A percentile compares a stretch with the other conserved stretches of the same genome.
These are phyloP conservation scores for Pseudopyricularia javanii DNA, from an alignment of 2,329 filamentous ascomycete genomes.

Conservation along the genomic window DNA sequence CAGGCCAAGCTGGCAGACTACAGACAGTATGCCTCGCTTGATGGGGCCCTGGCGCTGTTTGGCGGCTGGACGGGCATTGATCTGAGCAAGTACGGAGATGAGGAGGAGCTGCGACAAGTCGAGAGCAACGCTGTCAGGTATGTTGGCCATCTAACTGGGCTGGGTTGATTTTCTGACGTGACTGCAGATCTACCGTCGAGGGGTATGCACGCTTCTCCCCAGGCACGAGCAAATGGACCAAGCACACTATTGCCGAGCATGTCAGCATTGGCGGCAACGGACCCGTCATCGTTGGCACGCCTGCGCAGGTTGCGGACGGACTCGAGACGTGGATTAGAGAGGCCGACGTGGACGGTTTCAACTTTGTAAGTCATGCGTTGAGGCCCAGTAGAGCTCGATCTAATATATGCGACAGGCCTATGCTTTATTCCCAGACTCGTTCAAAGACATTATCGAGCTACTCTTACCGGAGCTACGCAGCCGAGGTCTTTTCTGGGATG, in stretches of 20 bases:
- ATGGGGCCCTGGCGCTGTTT: constrained; percentile 57
- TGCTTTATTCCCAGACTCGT: constrained; percentile 40
- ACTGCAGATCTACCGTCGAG: constrained; percentile 10
- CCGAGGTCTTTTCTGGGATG: constrained; percentile 44
- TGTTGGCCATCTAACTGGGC: constrained; percentile 2
- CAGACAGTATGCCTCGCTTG: constrained; percentile 44
- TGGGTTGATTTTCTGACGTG: not conserved
- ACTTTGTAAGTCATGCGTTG: constrained; percentile 45
- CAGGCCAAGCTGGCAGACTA: constrained; percentile 48
- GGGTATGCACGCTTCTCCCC: constrained; percentile 5
- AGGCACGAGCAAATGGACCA: constrained; percentile 51
- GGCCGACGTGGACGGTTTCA: constrained; percentile 64
- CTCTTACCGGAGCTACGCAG: constrained; percentile 48
- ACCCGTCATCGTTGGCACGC: constrained; percentile 42
- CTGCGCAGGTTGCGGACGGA: constrained; percentile 51
- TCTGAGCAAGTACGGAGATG: constrained; percentile 23
- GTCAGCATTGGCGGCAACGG: constrained; percentile 11
- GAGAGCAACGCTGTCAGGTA: constrained; percentile 28
- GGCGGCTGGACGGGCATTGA: constrained; percentile 60
- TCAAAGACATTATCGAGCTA: constrained; percentile 53
- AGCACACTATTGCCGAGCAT: constrained; percentile 45
- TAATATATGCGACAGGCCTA: constrained; percentile 22
- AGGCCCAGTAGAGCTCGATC: too few species aligned
- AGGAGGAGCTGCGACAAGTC: constrained; percentile 24
- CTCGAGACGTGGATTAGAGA: constrained; percentile 56